Conservation (phyloP, 1,284 basidiomycete species). For the Cryptococcus deneoformans region DNA sequence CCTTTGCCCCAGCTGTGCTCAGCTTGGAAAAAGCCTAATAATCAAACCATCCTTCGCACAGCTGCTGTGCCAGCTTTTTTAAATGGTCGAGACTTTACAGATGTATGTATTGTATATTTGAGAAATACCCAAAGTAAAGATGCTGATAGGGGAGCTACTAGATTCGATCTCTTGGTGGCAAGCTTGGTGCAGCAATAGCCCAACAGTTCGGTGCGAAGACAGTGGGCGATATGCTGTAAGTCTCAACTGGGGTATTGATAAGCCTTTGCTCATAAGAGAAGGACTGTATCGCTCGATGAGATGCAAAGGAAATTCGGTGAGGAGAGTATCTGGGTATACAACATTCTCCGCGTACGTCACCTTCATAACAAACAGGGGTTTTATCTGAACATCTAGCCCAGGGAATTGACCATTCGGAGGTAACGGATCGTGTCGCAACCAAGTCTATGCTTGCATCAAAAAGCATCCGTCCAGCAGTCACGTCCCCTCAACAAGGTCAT, state of each 20-base stretch:
- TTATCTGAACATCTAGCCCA: conserved; percentile 32
- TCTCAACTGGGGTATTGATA: conserved; percentile 3
- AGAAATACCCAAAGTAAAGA: too few species aligned
- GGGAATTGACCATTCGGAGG: conserved; percentile 90
- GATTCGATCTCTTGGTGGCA: conserved; percentile 95
- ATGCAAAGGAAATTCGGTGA: conserved; percentile 56
- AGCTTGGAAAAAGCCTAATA: conserved; percentile 87
- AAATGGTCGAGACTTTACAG: conserved; percentile 77
- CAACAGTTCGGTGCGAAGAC: conserved; percentile 83
- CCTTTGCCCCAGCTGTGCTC: conserved; percentile 64
- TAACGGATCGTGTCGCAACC: conserved; percentile 76
- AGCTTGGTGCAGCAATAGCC: conserved; percentile 83
- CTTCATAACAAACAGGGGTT: not conserved
- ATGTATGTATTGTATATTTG: conserved; percentile 69
- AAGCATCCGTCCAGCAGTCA: conserved; percentile 76
- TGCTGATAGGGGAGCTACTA: conserved; percentile 37
- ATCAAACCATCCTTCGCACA: conserved; percentile 76
- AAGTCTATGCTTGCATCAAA: conserved; percentile 96
- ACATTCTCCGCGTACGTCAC: conserved; percentile 56
- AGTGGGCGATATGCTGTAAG: conserved; percentile 81
- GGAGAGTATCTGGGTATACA: conserved; percentile 80
- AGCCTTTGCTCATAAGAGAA: conserved; percentile 10
- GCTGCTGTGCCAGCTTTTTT: conserved; percentile 80
- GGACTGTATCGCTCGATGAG: conserved; percentile 52
- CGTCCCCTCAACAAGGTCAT: conserved; percentile 67